These are phyloP conservation scores for Lactarius trivialis DNA, from an alignment of 768 basidiomycete species.

Conservation along the genomic window DNA sequence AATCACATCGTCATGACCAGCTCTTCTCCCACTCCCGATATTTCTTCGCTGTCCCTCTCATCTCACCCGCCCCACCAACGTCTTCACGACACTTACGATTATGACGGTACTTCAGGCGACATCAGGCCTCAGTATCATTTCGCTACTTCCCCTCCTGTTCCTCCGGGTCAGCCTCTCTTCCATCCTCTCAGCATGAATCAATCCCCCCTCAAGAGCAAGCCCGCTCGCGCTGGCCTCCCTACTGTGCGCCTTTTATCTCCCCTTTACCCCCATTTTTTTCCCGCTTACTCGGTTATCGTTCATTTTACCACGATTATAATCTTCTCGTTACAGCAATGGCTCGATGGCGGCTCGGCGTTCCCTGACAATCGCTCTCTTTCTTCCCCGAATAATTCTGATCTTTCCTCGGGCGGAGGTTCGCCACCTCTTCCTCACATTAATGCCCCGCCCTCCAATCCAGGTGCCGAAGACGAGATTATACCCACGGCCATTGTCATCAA, in stretches of 20 bases:
- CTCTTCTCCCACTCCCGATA: conserved; percentile 65
- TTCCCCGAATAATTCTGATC: conserved; percentile 81
- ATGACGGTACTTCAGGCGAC: conserved; percentile 52
- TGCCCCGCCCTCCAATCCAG: conserved; percentile 44
- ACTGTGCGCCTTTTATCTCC: conserved; percentile 42
- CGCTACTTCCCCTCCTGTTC: conserved; percentile 55
- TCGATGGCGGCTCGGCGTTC: conserved; percentile 47
- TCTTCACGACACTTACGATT: conserved; percentile 83
- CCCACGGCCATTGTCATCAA: conserved; percentile 99
- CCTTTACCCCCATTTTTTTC: conserved; percentile 14
- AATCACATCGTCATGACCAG: conserved; percentile 67
- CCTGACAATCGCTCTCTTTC: conserved; percentile 78
- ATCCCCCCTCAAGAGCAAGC: conserved; percentile 75
- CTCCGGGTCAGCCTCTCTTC: conserved; percentile 40
- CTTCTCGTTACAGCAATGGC: conserved; percentile 63
- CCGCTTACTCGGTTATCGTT: conserved; percentile 21
- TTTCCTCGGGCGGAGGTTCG: conserved; percentile 82
- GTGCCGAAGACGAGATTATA: conserved; percentile 84
- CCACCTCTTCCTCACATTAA: conserved; percentile 48
- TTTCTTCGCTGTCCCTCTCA: conserved; percentile 69
- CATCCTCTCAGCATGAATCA: conserved; percentile 51
- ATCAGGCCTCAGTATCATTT: conserved; percentile 64
- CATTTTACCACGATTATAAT: conserved; percentile 4
- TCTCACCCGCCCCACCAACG: conserved; percentile 60
- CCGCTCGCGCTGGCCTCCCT: conserved; percentile 63